Evolutionary conservation across 2,329 filamentous ascomycete species (phyloP).

Genomic region (Ophiostoma quercus): DNA sequence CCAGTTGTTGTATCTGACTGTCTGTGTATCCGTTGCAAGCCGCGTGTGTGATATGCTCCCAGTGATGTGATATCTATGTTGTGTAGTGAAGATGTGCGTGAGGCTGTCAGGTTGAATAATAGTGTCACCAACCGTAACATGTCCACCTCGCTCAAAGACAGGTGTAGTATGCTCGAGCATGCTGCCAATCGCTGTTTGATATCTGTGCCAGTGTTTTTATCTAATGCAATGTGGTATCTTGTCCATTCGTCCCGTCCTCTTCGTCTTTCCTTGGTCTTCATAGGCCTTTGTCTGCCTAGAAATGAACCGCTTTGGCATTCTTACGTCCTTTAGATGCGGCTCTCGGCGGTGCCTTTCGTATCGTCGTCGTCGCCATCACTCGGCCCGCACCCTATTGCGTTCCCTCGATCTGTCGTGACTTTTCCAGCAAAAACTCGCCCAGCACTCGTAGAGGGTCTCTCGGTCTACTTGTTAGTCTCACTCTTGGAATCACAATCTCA

Average conservation of each 20-base stretch:
- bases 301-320: not conserved
- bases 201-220: not conserved
- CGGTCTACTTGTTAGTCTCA: constrained; percentile 43
- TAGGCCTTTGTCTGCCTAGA: not conserved
- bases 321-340: not conserved
- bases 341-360: not conserved
- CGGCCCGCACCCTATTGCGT: constrained; percentile 17
- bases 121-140: too few relatives aligned
- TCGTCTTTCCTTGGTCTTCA: not conserved
- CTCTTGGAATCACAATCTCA: not conserved
- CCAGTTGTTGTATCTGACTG: not conserved
- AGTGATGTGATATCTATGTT: not conserved
- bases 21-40: not conserved
- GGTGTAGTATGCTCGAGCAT: not conserved
- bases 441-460: constrained; percentile 62
- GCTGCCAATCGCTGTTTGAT: not conserved
- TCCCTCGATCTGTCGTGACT: constrained; percentile 59
- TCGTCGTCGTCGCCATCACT: not conserved
- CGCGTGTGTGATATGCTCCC: not conserved
- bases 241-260: not conserved
- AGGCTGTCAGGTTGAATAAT: too few relatives aligned
- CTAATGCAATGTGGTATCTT: not conserved
- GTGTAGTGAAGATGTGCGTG: too few relatives aligned
- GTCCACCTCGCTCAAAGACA: too few relatives aligned
- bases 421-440: constrained; percentile 65